These are phyloP conservation scores for Pulveroboletus sp. DNA, from an alignment of 768 basidiomycete species.

Conservation along the genomic window DNA sequence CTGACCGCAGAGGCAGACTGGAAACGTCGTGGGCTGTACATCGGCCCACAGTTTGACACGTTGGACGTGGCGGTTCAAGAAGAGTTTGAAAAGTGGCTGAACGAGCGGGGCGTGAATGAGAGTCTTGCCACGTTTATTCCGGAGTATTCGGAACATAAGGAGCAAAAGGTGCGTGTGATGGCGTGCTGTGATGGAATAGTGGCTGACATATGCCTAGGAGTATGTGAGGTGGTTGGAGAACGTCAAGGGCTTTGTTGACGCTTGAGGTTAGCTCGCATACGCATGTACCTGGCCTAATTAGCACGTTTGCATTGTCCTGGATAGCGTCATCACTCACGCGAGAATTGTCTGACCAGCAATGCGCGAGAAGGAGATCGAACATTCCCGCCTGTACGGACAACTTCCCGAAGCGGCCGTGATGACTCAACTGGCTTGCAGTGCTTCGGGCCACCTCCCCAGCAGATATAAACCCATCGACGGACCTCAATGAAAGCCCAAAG, in stretches of 20 bases:
- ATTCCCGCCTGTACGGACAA: slow-evolving; percentile 6
- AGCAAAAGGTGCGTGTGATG: slow-evolving; percentile 67
- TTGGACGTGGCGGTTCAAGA: slow-evolving; percentile 85
- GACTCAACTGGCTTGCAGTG: background rate
- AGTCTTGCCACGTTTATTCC: slow-evolving; percentile 80
- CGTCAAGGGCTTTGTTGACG: slow-evolving; percentile 79
- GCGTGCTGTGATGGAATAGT: background rate
- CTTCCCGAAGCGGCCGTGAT: background rate
- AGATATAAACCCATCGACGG: background rate
- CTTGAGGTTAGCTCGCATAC: slow-evolving; percentile 25
- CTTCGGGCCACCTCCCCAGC: background rate
- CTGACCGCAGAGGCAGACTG: slow-evolving; percentile 88
- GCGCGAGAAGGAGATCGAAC: slow-evolving; percentile 10
- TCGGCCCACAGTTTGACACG: slow-evolving; percentile 92
- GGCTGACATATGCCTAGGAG: slow-evolving; percentile 49
- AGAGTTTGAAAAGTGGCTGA: slow-evolving; percentile 84
- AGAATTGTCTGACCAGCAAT: background rate
- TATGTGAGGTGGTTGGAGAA: slow-evolving; percentile 85
- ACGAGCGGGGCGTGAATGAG: slow-evolving; percentile 87
- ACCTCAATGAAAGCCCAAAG: background rate
- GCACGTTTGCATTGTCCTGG: slow-evolving; percentile 7
- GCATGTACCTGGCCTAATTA: slow-evolving; percentile 1
- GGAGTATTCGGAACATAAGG: slow-evolving; percentile 85
- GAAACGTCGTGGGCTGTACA: slow-evolving; percentile 87
- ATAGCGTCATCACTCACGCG: slow-evolving; percentile 21